Evolutionary conservation across 139 green algal genomes (phyloP), one percentile per base, ranked within the genome.

Genomic region (Chlamydomonas schloesseri): DNA sequence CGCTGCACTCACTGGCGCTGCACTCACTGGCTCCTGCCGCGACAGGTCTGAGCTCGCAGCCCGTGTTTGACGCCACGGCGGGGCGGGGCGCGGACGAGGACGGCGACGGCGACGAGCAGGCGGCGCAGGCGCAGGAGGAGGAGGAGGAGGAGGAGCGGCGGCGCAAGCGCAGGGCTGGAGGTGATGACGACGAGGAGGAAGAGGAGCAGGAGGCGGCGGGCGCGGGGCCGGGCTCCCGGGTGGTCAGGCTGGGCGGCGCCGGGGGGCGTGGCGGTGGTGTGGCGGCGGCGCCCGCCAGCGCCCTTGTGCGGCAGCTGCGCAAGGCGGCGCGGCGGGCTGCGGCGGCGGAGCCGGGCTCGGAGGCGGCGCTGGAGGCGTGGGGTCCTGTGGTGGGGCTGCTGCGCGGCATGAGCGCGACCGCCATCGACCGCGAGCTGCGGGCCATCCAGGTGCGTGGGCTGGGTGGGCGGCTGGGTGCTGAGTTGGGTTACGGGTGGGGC

Each of bases 371-470:
- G 0, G 90, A 86, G 3, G 89, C 93, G 57, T 97, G 84, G 64
- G 88, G 91, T 20, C 79, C 88, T 0, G 82, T 96, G 46, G 50
- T 96, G 18, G 87, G 76, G 10, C 31, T 88, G 34, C 64, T 96
- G 80, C 81, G 91, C 3, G 75, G 46, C 24, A 83, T 96, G 90
- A 83, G 75, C 21, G 93, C 94, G 9, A 75, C 86, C 5, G 86
- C 84, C 3, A 64, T 98, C 21, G 96, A 99, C 71, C 60, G 89
- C 18, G 92, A 98, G 91, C 81, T 99, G 57, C 90, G 92, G 9
- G 81, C 89, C 18, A 88, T 98, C 89, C 85, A 95, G 93, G 88
- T 96, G 65, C 15, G 31, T 11, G 37, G 42, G 46, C 67, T 26
- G 71, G 5, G 42, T 78, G 24, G 4, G 42, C 55, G 33, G 1